Base-by-base conservation (phyloP, 164 flowering plant genomes). In the Stephania japonica region DNA sequence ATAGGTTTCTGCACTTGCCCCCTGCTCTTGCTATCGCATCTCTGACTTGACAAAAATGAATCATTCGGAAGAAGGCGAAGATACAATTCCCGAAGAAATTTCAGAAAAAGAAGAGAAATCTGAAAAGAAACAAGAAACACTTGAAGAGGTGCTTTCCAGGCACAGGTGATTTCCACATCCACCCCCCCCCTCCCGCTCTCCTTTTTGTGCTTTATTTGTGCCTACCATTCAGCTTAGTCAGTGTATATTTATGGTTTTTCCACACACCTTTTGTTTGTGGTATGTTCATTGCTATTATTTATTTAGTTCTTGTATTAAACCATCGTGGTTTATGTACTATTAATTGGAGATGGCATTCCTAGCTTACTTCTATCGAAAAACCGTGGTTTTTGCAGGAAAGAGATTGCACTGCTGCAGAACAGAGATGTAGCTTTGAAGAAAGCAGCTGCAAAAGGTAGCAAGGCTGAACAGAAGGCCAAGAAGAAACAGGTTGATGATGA, bases 401-500 rank as follows among this genome's bases (percentile, higher is more conserved):
- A 93, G 85, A 89, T 81, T 26, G 61, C 84, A 5, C 81, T 87
- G 73, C 86, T 95, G 77, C 93, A 90, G 81, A 82, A 87, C 87
- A 91, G 89, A 78, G 97, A 95, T 80, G 70, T 78, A 70, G 88
- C 79, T 59, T 27, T 93, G 83, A 91, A 89, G 70, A 90, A 89
- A 80, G 91, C 89, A 14, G 98, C 98, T 65, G 98, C 98, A 23
- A 91, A 85, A 82, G 99, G 99, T 47, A 93, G 98, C 90, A 95
- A 95, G 81, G 97, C 98, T 43, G 98, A 95, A 73, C 99, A 93
- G 82, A 95, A 93, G 77, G 88, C 91, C 19, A 93, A 95, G 85
- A 91, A 95, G 84, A 95, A 95, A 82, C 92, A 88, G 72, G 98
- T 93, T 63, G 99, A 95, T 73, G 97, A 95, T 73, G 93, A 92